Base-by-base conservation (phyloP, 2,329 filamentous ascomycete species). In the Balansia obtecta region DNA sequence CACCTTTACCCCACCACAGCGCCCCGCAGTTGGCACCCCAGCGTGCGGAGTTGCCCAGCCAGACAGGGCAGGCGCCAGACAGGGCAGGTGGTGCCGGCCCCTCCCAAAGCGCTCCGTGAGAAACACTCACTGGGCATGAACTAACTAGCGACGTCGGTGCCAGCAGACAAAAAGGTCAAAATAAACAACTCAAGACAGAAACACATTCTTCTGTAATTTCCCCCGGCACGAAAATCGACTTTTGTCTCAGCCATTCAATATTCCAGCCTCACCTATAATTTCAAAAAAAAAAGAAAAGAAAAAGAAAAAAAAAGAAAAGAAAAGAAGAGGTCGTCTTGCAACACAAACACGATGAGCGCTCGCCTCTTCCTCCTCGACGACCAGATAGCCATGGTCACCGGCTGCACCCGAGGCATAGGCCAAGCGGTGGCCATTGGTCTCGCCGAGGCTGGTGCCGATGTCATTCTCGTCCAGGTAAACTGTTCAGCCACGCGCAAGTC, bases 361-460 rank as follows among this genome's bases (percentile, higher is more conserved):
- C 59, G 65, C 1, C 60, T 73, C 48, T 81, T 81, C 63, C 78
- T 75, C 2, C 71, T 81, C 37, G 61, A 74, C 52, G 75, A 73
- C 58, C 74, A 79, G 55, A 80, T 75, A 0, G 77, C 76, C 51
- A 68, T 80, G 52, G 59, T 81, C 53, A 81, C 77, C 0, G 77
- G 77, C 50, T 74, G 71, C 51, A 79, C 77, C 2, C 69, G 77
- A 11, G 77, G 77, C 56, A 81, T 80, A 51, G 77, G 77, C 40
- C 72, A 77, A 53, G 68, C 76, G 15, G 73, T 79, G 13, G 77
- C 77, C 37, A 62, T 81, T 52, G 77, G 70, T 16, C 71, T 81
- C 20, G 77, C 77, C 50, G 77, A 80, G 60, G 77, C 76, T 49
- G 77, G 77, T 32, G 76, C 76, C 48, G 75, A 80, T 58, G 65